Evolutionary conservation across 805 yeast genomes (phyloP).

Genomic region (Ogataea glucozyma): DNA sequence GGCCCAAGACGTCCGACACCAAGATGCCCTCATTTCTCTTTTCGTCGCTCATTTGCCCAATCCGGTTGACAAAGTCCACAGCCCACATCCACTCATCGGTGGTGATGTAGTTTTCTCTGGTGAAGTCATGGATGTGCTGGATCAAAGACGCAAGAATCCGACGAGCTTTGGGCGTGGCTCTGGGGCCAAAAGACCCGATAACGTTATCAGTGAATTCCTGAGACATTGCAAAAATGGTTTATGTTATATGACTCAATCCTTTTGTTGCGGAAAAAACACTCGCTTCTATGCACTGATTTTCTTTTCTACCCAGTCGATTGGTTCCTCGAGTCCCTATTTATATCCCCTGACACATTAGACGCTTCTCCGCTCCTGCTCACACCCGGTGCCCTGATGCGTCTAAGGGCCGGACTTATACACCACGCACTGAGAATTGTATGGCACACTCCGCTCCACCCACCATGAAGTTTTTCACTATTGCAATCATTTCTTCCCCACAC

Average conservation of each 20-base stretch:
- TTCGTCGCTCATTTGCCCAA: slow-evolving; percentile 37
- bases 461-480: too few relatives aligned
- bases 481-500: slow-evolving; percentile 11
- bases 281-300: too few relatives aligned
- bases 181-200: slow-evolving; percentile 33
- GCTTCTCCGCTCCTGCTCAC: too few relatives aligned
- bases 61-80: slow-evolving; percentile 33
- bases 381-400: too few relatives aligned
- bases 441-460: too few relatives aligned
- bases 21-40: slow-evolving; percentile 37
- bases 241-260: too few relatives aligned
- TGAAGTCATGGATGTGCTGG: slow-evolving; percentile 39
- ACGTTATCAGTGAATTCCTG: slow-evolving; percentile 33
- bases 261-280: too few relatives aligned
- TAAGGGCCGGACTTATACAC: slow-evolving; percentile 8
- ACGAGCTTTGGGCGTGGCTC: slow-evolving; percentile 29
- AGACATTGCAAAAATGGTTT: too few relatives aligned
- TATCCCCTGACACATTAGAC: neutral
- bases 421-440: neutral
- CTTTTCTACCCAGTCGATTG: too few relatives aligned
- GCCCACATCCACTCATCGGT: slow-evolving; percentile 39
- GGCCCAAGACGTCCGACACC: slow-evolving; percentile 38
- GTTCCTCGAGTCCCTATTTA: neutral
- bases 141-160: slow-evolving; percentile 31
- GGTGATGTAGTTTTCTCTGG: slow-evolving; percentile 37